Evolutionary conservation across 768 basidiomycete species (phyloP).

Genomic region (Suillus spraguei): DNA sequence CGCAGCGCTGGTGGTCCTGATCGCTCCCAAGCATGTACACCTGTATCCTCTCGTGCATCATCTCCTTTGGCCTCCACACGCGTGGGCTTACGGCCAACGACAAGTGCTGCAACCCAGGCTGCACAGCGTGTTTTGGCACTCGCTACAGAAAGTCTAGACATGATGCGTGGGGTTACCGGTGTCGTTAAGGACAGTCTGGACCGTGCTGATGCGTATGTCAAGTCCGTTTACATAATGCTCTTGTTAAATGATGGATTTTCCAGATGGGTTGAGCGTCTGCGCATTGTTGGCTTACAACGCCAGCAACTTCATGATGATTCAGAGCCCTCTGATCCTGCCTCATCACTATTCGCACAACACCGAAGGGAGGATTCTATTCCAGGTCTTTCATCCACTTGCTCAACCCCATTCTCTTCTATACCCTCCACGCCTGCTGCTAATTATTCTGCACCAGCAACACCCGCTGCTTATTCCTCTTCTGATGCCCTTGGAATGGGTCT

Average conservation of each 20-base stretch:
- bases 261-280: slow-evolving; percentile 84
- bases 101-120: slow-evolving; percentile 66
- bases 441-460: slow-evolving; percentile 10
- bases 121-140: slow-evolving; percentile 82
- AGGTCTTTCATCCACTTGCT: slow-evolving; percentile 32
- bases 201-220: slow-evolving; percentile 77
- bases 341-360: slow-evolving; percentile 14
- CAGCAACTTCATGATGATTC: slow-evolving; percentile 32
- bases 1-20: slow-evolving; percentile 40
- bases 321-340: slow-evolving; percentile 9
- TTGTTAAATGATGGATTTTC: neutral
- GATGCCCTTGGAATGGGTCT: slow-evolving; percentile 30
- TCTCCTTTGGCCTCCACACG: slow-evolving; percentile 34
- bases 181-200: slow-evolving; percentile 89
- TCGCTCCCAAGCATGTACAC: slow-evolving; percentile 33
- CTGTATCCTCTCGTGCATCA: slow-evolving; percentile 36
- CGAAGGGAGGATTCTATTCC: slow-evolving; percentile 24
- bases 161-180: slow-evolving; percentile 86
- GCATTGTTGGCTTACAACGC: slow-evolving; percentile 76
- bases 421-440: slow-evolving; percentile 28
- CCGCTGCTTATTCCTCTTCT: slow-evolving; percentile 24
- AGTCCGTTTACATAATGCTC: slow-evolving; percentile 10
- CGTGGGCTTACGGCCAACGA: slow-evolving; percentile 33
- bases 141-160: slow-evolving; percentile 90
- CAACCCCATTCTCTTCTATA: slow-evolving; percentile 34